Evolutionary conservation across 257 asterid species (phyloP).

Genomic region (Gynochthodes officinalis): DNA sequence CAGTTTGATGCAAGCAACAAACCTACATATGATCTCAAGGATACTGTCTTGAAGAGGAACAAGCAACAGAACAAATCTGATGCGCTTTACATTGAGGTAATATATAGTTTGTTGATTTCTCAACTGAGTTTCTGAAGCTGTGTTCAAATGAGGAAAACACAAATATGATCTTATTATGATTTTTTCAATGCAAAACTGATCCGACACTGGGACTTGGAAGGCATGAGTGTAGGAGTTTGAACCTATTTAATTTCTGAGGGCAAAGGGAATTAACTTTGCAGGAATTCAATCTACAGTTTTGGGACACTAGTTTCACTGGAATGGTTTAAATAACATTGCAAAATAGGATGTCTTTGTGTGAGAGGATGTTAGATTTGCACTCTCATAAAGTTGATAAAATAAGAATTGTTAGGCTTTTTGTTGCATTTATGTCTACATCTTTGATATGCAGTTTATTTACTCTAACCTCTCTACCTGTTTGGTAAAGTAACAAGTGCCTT

Average conservation of each 20-base stretch:
- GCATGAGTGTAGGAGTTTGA: background rate
- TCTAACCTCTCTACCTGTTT: background rate
- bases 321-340: background rate
- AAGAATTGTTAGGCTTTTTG: background rate
- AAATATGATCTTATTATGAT: background rate
- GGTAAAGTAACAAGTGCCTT: background rate
- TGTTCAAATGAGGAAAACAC: background rate
- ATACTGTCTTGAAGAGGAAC: constrained; percentile 53
- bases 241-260: background rate
- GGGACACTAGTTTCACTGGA: background rate
- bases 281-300: background rate
- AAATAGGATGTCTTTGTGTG: background rate
- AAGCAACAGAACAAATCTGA: constrained; percentile 44
- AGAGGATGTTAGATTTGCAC: background rate
- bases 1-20: constrained; percentile 29
- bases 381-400: background rate
- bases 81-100: constrained; percentile 69
- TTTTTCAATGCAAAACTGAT: background rate
- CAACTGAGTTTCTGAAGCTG: background rate
- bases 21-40: constrained; percentile 54
- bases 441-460: background rate
- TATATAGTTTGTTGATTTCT: background rate
- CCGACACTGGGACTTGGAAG: background rate
- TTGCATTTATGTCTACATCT: background rate
- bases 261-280: background rate